Percentiles rank a stretch among this genome's conserved stretches.
phyloP scores from a whole-genome alignment of 2,329 filamentous ascomycete genomes.

The Colletotrichum theobromicola region DNA sequence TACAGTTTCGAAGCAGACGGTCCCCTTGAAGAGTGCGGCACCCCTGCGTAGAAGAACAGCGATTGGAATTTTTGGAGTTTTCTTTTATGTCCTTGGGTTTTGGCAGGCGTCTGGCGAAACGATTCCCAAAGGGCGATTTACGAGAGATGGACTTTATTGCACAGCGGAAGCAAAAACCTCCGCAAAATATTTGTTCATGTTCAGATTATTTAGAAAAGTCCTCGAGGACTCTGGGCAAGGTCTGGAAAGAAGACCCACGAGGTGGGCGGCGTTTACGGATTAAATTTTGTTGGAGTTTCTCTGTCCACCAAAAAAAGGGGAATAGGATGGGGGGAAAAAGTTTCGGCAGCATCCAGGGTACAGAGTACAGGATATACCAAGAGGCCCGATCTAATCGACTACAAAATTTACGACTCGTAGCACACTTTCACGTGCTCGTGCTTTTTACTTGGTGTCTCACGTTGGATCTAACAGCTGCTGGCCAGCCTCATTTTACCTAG shows the following conservation, averaged over 20 bases:
- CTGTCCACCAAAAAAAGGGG: neutral
- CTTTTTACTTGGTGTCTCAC: neutral
- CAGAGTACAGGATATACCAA: neutral
- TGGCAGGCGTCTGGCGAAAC: neutral
- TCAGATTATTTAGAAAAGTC: conserved; percentile 14
- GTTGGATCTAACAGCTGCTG: neutral
- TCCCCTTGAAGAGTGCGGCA: conserved; percentile 53
- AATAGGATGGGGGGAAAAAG: neutral
- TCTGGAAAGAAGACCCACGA: neutral
- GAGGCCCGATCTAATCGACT: conserved; percentile 6
- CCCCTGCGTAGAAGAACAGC: conserved; percentile 46
- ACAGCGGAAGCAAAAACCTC: neutral
- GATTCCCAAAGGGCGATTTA: conserved; percentile 18
- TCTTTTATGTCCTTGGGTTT: neutral
- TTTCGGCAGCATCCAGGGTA: neutral
- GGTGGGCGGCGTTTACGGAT: neutral
- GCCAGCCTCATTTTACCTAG: conserved; percentile 1
- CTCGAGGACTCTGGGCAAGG: conserved; percentile 1
- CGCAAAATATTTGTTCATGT: neutral
- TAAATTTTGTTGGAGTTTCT: neutral
- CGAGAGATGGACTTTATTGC: neutral
- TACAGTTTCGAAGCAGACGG: conserved; percentile 72
- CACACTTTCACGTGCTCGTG: conserved; percentile 8
- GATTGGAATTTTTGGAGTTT: neutral
- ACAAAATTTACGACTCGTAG: neutral